These are phyloP conservation scores for Sungouiozyma intestinalis DNA, from an alignment of 805 yeast species.

Conservation along the genomic window DNA sequence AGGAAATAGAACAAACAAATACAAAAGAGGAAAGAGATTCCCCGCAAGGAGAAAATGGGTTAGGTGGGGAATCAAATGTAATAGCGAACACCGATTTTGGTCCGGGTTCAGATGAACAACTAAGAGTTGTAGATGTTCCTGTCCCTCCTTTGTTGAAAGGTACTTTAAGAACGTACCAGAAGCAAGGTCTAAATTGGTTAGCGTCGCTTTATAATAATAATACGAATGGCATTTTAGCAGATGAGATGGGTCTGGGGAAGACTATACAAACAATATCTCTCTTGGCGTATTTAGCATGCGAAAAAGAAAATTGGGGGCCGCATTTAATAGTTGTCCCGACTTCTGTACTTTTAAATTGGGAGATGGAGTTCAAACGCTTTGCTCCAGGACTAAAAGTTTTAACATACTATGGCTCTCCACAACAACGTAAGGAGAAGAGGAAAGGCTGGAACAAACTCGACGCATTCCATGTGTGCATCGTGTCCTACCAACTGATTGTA, in stretches of 20 bases:
- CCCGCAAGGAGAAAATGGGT: constrained; percentile 8
- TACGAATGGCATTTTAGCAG: constrained; percentile 95
- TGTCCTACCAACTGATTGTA: constrained; percentile 93
- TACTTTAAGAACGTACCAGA: constrained; percentile 78
- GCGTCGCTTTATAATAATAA: constrained; percentile 86
- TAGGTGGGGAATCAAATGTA: too few species aligned
- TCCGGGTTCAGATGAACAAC: constrained; percentile 10
- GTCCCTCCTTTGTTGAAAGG: constrained; percentile 72
- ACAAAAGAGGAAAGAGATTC: constrained; percentile 5
- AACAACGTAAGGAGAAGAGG: constrained; percentile 89
- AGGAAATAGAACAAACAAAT: constrained; percentile 2
- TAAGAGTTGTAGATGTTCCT: constrained; percentile 60
- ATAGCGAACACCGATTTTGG: background rate
- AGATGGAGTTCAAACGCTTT: constrained; percentile 96
- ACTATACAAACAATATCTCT: constrained; percentile 92
- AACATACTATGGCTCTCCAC: constrained; percentile 95
- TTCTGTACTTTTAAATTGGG: constrained; percentile 96
- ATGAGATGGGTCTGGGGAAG: constrained; percentile 97
- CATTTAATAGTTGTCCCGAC: constrained; percentile 96
- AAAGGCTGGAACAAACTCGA: constrained; percentile 97
- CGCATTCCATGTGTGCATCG: constrained; percentile 92
- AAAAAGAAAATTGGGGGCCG: constrained; percentile 94
- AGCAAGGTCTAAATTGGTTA: constrained; percentile 93
- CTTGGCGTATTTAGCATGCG: constrained; percentile 82
- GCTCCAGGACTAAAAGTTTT: constrained; percentile 96